Base-by-base conservation (phyloP, 345 rosid genomes). In the Sisymbrium altissimum region DNA sequence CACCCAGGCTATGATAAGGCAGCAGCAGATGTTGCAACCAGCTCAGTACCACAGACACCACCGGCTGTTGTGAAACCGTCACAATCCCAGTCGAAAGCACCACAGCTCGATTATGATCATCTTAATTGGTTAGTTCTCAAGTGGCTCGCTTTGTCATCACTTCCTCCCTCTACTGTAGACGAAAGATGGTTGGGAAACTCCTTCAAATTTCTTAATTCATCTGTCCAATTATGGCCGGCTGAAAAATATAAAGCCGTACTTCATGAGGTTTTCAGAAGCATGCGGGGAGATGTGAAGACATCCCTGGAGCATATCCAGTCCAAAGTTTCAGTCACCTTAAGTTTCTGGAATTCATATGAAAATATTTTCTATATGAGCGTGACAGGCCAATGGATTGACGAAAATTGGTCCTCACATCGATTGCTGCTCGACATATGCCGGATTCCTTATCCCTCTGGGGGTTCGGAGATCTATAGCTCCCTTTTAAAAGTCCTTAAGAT, bases 1-100 rank as follows among this genome's bases (percentile, higher is more conserved):
- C 98, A 94, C 78, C 95, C 97, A 2, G 98, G 98, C 61, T 94
- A 91, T 39, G 97, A 94, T 64, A 91, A 89, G 83, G 35, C 84
- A 10, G 35, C 84, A 10, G 81, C 80, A 45, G 95, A 94, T 76
- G 68, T 63, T 76, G 72, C 83, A 40, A 54, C 85, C 50, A 85
- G 36, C 75, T 71, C 83, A 18, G 77, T 85, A 41, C 83, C 88
- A 21, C 92, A 79, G 69, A 68, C 83, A 1, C 46, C 81, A 2
- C 25, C 84, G 14, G 78, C 79, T 23, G 72, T 81, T 45, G 68
- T 18, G 3, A 89, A 87, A 78, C 88, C 85, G 69, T 54, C 88
- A 70, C 89, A 79, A 68, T 71, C 76, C 43, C 92, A 82, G 13
- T 84, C 75, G 19, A 88, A 86, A 78, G 62, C 84, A 7, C 62